Evolutionary conservation across 2,329 filamentous ascomycete species (phyloP), one percentile per base, ranked within the genome.

Genomic region (Xylaria arbuscula): DNA sequence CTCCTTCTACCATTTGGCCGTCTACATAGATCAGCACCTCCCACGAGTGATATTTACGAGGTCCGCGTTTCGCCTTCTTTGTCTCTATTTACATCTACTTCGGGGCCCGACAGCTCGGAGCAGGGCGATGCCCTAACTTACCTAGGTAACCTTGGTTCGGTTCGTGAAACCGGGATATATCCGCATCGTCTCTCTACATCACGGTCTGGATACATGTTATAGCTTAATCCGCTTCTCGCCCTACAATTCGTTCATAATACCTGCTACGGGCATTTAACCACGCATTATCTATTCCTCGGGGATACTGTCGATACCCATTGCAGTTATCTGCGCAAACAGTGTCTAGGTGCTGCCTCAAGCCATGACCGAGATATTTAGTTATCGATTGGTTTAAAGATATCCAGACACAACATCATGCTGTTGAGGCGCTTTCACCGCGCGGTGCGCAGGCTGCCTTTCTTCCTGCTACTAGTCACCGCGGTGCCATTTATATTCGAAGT

Each of bases 401-500:
- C n/a, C n/a, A n/a, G n/a, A 65, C 45, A 54, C 67, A 71, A 55
- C 68, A 74, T 36, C 19, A 72, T 73, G 71, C 70, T 78, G 56
- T 68, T 78, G 45, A 76, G 75, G 70, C 77, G 77, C 68, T 64
- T 78, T 59, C 74, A 76, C 66, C 77, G 77, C 72, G 74, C 76
- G n/a, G 72, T 71, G 66, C 76, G 77, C 61, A 76, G 76, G 59
- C 59, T 79, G 55, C 76, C 77, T 9, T 66, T 76, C 57, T 74
- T 72, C 54, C 72, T 80, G 38, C 51, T 79, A 54, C 67, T 81
- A 32, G 68, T 77, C 48, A 64, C 78, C 28, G 63, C 78, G 45
- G 70, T 75, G 24, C 76, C 78, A 53, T 73, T 80, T 64, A 40
- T 76, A 11, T 62, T 81, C 71, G 80, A 82, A 64, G 74, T 77